Base-by-base conservation (phyloP, 2,329 filamentous ascomycete species). In the Pseudogymnoascus sp. region DNA sequence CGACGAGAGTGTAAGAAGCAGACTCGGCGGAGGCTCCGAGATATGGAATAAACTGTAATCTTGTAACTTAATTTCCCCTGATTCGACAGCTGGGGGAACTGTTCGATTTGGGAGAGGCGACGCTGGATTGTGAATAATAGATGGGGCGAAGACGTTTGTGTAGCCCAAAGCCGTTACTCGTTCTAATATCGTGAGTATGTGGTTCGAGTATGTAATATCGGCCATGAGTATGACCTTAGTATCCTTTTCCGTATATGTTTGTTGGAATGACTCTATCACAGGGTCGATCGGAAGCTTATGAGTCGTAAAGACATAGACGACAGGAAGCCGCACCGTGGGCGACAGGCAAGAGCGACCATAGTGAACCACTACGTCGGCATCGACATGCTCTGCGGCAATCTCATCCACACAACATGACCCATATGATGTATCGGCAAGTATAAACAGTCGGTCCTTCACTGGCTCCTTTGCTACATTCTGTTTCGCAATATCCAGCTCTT, bases 371-470 rank as follows among this genome's bases (percentile, higher is more conserved):
- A 92, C 90, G 66, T 97, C 89, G 6, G 95, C 93, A 70, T 91
- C 83, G 15, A 91, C 89, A 74, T 99, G 95, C 74, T 99, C 93
- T 2, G 95, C 95, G 0, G 95, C 95, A 42, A 97, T 88, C 77
- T 99, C 95, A 72, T 99, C 95, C 17, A 97, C 93, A 72, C 95
- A 99, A 77, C 95, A 99, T 0, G 93, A 88, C 65, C 95, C 96
- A 76, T 97, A 99, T 1, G 93, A 97, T 2, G 95, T 97, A 75
- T 99, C 95, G 33, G 89, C 95, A 17, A 99, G 80, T 65, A 99
- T 93, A 70, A 90, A 96, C 61, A 97, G 80, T 66, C 81, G 59
- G 44, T 40, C 60, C 53, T 42, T 11, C 21, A 29, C n/a, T 50
- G 37, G 13, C 50, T 37, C 37, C 40, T 64, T 64, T 21, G 29